Percentiles rank a stretch among this genome's conserved stretches.
Conservation (phyloP, 208 protist species). For the Lotmaria passim region DNA sequence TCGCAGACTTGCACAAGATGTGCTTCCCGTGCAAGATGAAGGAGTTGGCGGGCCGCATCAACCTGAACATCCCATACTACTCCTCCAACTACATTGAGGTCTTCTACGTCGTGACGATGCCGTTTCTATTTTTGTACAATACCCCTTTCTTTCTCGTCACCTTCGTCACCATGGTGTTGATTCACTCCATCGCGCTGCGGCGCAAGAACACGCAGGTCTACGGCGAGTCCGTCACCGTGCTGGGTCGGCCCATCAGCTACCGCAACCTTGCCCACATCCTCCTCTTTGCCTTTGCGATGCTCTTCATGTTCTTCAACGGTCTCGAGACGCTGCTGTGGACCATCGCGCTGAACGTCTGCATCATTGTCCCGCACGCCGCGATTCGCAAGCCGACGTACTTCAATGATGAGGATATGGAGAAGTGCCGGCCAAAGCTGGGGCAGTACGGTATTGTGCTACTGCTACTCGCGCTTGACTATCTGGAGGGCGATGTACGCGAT, state of each 20-base stretch:
- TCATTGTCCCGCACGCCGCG: conserved; percentile 80
- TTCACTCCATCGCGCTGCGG: conserved; percentile 48
- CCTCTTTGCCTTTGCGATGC: conserved; percentile 36
- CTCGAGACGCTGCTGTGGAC: conserved; percentile 48
- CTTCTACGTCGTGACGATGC: conserved; percentile 60
- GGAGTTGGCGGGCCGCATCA: conserved; percentile 59
- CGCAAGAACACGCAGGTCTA: conserved; percentile 35
- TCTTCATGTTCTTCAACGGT: conserved; percentile 60
- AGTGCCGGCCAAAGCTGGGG: conserved; percentile 71
- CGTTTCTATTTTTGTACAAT: conserved; percentile 73
- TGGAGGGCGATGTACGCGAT: conserved; percentile 56
- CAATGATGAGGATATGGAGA: conserved; percentile 89
- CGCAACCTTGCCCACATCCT: conserved; percentile 47
- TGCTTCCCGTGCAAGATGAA: conserved; percentile 42
- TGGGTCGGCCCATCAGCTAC: conserved; percentile 53
- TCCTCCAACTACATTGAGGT: conserved; percentile 76
- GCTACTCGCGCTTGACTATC: conserved; percentile 59
- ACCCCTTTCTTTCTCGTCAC: conserved; percentile 58
- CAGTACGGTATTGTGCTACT: conserved; percentile 65
- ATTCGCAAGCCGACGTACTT: conserved; percentile 77
- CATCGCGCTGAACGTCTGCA: conserved; percentile 48
- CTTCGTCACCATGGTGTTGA: conserved; percentile 35
- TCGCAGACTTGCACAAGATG: conserved; percentile 65
- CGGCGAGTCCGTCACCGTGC: conserved; percentile 30
- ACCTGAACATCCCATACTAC: conserved; percentile 89